Evolutionary conservation across 2,329 filamentous ascomycete genomes (phyloP), one percentile per base, ranked within the genome.

Genomic region (Botryosphaeria agaves): DNA sequence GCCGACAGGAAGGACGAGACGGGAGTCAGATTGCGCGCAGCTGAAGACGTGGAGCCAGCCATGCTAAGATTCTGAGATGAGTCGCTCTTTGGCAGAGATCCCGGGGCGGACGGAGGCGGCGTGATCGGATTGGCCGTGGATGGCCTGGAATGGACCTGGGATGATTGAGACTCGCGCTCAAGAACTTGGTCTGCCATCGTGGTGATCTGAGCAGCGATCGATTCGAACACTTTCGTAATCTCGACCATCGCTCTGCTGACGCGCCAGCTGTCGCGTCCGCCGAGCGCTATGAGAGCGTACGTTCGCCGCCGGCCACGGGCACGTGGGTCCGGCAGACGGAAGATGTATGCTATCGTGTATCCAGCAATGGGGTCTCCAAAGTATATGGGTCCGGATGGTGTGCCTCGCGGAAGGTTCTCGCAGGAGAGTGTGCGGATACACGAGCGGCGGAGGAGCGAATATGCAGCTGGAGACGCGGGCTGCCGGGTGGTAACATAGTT

Each of bases 311-410:
- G 60, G 20, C 67, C 67, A 32, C 67, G 62, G 7, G 67, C 66
- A 45, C 66, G 61, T 11, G 65, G 64, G 40, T 72, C 67, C 9
- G 63, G 62, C 12, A 72, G 56, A 26, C 66, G 64, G 46, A 72
- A 72, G 24, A 69, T 59, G 42, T 69, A 71, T 25, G 67, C 66
- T 31, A 71, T 66, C 12, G 66, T 70, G 48, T 70, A 69, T 31
- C 67, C 67, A 5, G 62, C 57, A 14, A 56, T 55, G 0, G 61
- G 54, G 36, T 71, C 66, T 17, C 66, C 66, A 38, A 71, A 72
- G 41, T 62, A 67, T 28, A 72, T 49, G n/a, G 65, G 64, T 0
- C 67, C 67, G 5, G 66, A 67, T 0, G 65, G 62, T 24, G 66
- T 60, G 29, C 66, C 64, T 20, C 59, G 58, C 3, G 67, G 67